Evolutionary conservation across 148 eudicot genomes (phyloP).

Genomic region (Rhododendron mucronatum): DNA sequence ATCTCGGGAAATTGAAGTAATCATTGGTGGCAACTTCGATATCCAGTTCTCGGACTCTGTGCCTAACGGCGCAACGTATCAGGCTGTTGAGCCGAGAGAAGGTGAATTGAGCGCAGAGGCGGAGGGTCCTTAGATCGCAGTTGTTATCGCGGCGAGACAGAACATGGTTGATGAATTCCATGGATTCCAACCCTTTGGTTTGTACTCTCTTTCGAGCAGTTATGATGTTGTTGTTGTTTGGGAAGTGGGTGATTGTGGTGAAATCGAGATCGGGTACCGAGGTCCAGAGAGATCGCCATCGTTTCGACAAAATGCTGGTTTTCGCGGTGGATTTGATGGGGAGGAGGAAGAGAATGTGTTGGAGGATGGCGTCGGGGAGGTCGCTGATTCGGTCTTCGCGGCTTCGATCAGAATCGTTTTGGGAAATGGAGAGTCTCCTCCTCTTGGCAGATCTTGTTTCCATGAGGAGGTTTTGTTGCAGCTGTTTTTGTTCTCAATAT

Average conservation of each 20-base stretch:
- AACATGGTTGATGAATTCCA: conserved; percentile 27
- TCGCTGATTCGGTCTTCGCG: conserved; percentile 44
- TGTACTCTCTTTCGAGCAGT: not conserved
- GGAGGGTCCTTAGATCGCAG: conserved; percentile 30
- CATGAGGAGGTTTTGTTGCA: conserved; percentile 17
- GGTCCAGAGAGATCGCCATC: conserved; percentile 50
- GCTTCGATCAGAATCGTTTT: not conserved
- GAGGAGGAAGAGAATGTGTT: conserved; percentile 38
- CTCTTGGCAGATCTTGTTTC: conserved; percentile 64
- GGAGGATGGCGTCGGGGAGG: conserved; percentile 52
- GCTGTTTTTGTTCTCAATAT: not conserved
- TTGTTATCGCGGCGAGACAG: conserved; percentile 30
- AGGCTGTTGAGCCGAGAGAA: conserved; percentile 35
- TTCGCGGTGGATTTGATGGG: conserved; percentile 46
- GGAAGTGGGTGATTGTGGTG: conserved; percentile 20
- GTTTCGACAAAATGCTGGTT: conserved; percentile 40
- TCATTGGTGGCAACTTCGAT: conserved; percentile 43
- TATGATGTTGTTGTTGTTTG: no score
- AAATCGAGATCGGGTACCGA: conserved; percentile 67
- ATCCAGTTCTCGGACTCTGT: conserved; percentile 53
- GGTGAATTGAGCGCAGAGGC: conserved; percentile 33
- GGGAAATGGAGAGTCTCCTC: conserved; percentile 21
- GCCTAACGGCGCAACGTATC: conserved; percentile 40
- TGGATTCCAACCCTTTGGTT: conserved; percentile 7
- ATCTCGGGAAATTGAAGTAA: conserved; percentile 45